These are phyloP conservation scores for Globisporangium spinosum DNA, from an alignment of 352 stramenopile species.

Conservation along the genomic window DNA sequence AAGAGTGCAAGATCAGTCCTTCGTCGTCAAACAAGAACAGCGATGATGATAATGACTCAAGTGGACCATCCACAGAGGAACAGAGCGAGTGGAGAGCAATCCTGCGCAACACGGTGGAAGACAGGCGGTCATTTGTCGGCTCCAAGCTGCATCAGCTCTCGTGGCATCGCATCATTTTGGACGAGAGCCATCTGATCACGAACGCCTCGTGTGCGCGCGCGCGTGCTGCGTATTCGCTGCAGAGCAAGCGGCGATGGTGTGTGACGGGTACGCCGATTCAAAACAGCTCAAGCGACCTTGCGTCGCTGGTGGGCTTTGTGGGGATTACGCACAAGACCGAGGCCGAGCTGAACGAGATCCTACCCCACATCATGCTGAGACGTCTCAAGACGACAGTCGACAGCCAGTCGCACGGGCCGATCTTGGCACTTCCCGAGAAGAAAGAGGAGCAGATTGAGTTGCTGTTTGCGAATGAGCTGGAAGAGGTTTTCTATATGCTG, in stretches of 20 bases:
- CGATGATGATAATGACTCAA: conserved; percentile 14
- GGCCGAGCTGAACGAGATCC: conserved; percentile 59
- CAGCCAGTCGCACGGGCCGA: conserved; percentile 39
- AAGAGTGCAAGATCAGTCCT: conserved; percentile 58
- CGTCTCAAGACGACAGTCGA: conserved; percentile 78
- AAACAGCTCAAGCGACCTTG: conserved; percentile 84
- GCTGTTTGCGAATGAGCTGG: conserved; percentile 61
- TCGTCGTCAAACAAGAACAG: conserved; percentile 20
- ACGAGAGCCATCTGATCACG: conserved; percentile 89
- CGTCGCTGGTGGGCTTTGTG: conserved; percentile 86
- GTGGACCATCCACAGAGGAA: not conserved
- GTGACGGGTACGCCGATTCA: conserved; percentile 90
- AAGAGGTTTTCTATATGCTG: conserved; percentile 73
- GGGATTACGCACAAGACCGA: conserved; percentile 61
- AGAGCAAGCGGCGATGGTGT: conserved; percentile 78
- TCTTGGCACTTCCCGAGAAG: conserved; percentile 57
- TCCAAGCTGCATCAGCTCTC: conserved; percentile 75
- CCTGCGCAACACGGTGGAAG: conserved; percentile 8
- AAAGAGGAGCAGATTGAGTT: conserved; percentile 54
- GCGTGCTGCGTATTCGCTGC: conserved; percentile 54
- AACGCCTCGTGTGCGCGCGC: conserved; percentile 73
- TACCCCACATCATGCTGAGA: conserved; percentile 81
- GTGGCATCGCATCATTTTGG: conserved; percentile 86
- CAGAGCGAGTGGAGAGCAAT: conserved; percentile 16
- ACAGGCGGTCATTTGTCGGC: conserved; percentile 25